Conservation (phyloP, 495 filamentous ascomycete species). For the Paragyromitra xinjiangensis region DNA sequence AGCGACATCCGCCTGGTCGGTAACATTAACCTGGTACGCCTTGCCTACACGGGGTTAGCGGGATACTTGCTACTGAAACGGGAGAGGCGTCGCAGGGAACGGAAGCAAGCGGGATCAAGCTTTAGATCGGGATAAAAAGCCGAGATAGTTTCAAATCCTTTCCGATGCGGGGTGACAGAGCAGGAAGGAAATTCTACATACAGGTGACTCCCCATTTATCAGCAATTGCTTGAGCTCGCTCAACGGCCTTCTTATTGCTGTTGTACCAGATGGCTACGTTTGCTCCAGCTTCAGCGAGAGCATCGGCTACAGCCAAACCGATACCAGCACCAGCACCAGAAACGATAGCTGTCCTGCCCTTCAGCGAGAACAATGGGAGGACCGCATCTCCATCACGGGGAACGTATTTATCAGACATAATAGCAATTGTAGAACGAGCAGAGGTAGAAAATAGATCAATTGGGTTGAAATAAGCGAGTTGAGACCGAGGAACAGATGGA, state of each 20-base stretch:
- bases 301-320: slow-evolving; percentile 78
- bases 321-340: slow-evolving; percentile 85
- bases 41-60: slow-evolving; percentile 64
- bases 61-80: background rate
- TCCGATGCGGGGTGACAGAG: background rate
- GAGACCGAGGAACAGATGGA: background rate
- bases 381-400: slow-evolving; percentile 69
- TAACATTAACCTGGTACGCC: slow-evolving; percentile 78
- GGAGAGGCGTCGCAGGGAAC: background rate
- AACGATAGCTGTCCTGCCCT: slow-evolving; percentile 83
- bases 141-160: background rate
- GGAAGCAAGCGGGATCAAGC: background rate
- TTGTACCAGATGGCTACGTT: slow-evolving; percentile 92
- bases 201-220: slow-evolving; percentile 81
- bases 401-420: slow-evolving; percentile 55
- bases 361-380: slow-evolving; percentile 82
- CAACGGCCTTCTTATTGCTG: slow-evolving; percentile 73
- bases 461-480: background rate
- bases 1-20: slow-evolving; percentile 67
- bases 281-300: slow-evolving; percentile 81
- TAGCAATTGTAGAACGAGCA: slow-evolving; percentile 3
- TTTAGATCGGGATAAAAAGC: background rate
- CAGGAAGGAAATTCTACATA: slow-evolving; percentile 58
- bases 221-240: slow-evolving; percentile 77
- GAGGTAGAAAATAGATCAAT: slow-evolving; percentile 28